Evolutionary conservation across 306 rosid genomes (phyloP), one percentile per base, ranked within the genome.

Genomic region (Trichosanthes truncata): DNA sequence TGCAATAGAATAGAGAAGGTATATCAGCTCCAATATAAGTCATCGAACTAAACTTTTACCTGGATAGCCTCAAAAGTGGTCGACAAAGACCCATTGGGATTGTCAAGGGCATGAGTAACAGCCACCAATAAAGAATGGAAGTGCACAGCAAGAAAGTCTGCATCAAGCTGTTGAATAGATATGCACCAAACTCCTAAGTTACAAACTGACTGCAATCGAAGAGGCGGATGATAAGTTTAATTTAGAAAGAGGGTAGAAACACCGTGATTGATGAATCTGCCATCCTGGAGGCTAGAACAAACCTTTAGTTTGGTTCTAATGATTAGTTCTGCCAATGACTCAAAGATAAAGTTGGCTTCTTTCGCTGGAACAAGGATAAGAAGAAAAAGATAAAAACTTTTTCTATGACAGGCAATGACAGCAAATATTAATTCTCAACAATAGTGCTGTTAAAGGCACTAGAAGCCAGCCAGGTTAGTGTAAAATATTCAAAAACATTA

Each of bases 21-120:
- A 41, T n/a, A 23, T 1, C 20, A 21, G 35, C n/a, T 43, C 26
- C 6, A 66, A 68, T 23, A 68, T 4, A 68, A 68, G 31, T n/a
- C 15, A 14, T 72, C 12, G 15, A 23, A 26, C 38, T 6, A 46
- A 72, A 46, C 1, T 72, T 60, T 56, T 80, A 94, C 97, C 97
- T 89, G 96, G 41, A 84, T 90, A 80, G 98, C 96, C 91, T 91
- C 97, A 82, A 90, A 92, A 71, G 96, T 92, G n/a, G 96, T 89
- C 45, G 97, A 94, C 86, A 92, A 78, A 52, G 94, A 94, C 81
- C 94, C 97, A 84, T 88, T 81, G 13, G 97, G 98, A 85, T 92
- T 93, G 84, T 92, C 93, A 33, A 92, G 84, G 78, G 96, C 94
- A 84, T 89, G 94, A 76, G 88, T 85, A 57, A 91, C 81, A 7